Conservation (phyloP, 2,329 filamentous ascomycete species). For the Purpureocillium takamizusanense region DNA sequence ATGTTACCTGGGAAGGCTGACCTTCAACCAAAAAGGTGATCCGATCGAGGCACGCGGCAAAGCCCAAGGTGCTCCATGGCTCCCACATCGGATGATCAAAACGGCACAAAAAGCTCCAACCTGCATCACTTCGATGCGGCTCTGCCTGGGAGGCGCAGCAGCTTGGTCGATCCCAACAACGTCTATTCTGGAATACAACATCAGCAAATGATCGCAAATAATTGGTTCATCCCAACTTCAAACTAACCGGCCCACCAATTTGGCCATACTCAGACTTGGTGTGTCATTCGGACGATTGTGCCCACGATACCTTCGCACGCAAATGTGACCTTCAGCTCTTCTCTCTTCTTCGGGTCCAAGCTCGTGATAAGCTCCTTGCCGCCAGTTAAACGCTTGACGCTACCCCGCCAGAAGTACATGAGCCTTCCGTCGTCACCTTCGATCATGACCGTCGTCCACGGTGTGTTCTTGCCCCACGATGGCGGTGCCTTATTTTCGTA, state of each 20-base stretch:
- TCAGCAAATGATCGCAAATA: no score
- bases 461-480: constrained; percentile 52
- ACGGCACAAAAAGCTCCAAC: no score
- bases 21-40: no score
- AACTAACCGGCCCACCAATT: no score
- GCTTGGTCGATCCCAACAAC: background rate
- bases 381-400: constrained; percentile 54
- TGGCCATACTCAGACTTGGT: constrained; percentile 8
- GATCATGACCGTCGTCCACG: constrained; percentile 66
- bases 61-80: no score
- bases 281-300: constrained; percentile 28
- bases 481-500: constrained; percentile 59
- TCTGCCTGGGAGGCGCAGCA: no score
- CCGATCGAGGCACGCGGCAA: no score
- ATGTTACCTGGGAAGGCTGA: no score
- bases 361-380: constrained; percentile 47
- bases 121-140: no score
- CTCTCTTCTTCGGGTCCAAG: constrained; percentile 41
- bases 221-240: no score
- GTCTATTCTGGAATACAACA: background rate
- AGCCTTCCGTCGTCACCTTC: constrained; percentile 46
- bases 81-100: background rate
- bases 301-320: constrained; percentile 81
- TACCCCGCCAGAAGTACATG: constrained; percentile 58
- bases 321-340: constrained; percentile 57